phyloP scores from a whole-genome alignment of 257 asterid species.

The Verbascum thapsus region DNA sequence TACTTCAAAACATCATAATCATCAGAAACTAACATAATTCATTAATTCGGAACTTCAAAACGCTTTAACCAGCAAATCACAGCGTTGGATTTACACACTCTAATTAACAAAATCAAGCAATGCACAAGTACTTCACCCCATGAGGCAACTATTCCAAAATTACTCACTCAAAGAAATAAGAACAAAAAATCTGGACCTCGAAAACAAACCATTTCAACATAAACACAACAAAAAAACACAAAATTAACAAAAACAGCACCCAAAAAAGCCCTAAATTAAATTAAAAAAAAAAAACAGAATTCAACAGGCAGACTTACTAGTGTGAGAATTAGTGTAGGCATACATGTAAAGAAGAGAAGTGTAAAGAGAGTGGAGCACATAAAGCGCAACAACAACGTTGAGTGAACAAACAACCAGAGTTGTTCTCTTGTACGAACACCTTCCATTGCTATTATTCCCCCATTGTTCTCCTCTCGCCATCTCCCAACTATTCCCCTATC shows the following conservation, averaged over 20 bases:
- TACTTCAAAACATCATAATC: background rate
- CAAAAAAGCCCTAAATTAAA: too few species aligned
- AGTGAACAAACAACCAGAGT: conserved; percentile 68
- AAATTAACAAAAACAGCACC: conserved; percentile 24
- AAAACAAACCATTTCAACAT: too few species aligned
- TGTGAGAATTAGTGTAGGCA: conserved; percentile 48
- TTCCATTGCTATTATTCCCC: conserved; percentile 56
- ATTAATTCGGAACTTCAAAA: background rate
- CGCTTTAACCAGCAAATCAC: background rate
- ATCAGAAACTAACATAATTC: background rate
- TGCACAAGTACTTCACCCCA: too few species aligned
- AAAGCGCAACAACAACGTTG: conserved; percentile 75
- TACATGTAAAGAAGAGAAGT: conserved; percentile 68
- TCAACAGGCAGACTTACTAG: too few species aligned
- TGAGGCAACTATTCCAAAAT: background rate
- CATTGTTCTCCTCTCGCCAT: conserved; percentile 91
- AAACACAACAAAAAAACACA: too few species aligned
- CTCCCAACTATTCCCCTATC: conserved; percentile 42
- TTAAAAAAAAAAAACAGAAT: background rate
- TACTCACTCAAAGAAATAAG: too few species aligned
- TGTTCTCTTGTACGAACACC: conserved; percentile 79
- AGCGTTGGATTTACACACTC: background rate
- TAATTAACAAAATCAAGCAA: conserved; percentile 12
- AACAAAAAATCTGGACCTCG: too few species aligned
- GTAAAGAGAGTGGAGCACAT: conserved; percentile 76